These are phyloP conservation scores for Phytophthora quininea DNA, from an alignment of 352 stramenopile species.

Conservation along the genomic window DNA sequence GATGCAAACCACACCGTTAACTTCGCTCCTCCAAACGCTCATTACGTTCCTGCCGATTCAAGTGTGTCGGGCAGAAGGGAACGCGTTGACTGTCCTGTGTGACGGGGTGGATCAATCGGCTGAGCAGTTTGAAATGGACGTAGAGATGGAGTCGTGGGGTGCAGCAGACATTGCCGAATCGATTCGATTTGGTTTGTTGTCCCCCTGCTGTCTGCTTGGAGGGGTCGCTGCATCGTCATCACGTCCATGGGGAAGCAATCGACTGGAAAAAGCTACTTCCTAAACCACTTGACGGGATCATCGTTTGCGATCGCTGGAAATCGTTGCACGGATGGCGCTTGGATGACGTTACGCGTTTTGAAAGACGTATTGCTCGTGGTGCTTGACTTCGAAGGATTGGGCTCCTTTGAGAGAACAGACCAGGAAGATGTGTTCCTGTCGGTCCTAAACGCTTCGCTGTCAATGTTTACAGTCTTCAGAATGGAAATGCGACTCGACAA, in stretches of 20 bases:
- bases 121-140: slow-evolving; percentile 22
- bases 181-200: slow-evolving; percentile 54
- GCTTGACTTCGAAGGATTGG: slow-evolving; percentile 79
- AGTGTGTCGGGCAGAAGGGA: slow-evolving; percentile 71
- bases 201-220: slow-evolving; percentile 50
- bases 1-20: slow-evolving; percentile 21
- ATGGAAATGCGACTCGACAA: slow-evolving; percentile 85
- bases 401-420: slow-evolving; percentile 74
- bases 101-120: slow-evolving; percentile 48
- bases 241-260: slow-evolving; percentile 79
- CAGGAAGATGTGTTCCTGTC: slow-evolving; percentile 82
- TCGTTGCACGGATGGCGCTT: slow-evolving; percentile 69
- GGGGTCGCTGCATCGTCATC: slow-evolving; percentile 48
- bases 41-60: slow-evolving; percentile 77
- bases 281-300: slow-evolving; percentile 77
- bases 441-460: slow-evolving; percentile 73
- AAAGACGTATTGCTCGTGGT: slow-evolving; percentile 63
- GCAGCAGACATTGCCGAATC: slow-evolving; percentile 53
- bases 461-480: slow-evolving; percentile 76
- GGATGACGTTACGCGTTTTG: slow-evolving; percentile 62
- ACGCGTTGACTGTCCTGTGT: slow-evolving; percentile 57
- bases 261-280: slow-evolving; percentile 80
- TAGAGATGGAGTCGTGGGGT: slow-evolving; percentile 23
- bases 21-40: slow-evolving; percentile 42
- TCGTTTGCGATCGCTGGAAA: slow-evolving; percentile 75